These are phyloP conservation scores for Polyporus tsugae DNA, from an alignment of 1,284 basidiomycete species.

Conservation along the genomic window DNA sequence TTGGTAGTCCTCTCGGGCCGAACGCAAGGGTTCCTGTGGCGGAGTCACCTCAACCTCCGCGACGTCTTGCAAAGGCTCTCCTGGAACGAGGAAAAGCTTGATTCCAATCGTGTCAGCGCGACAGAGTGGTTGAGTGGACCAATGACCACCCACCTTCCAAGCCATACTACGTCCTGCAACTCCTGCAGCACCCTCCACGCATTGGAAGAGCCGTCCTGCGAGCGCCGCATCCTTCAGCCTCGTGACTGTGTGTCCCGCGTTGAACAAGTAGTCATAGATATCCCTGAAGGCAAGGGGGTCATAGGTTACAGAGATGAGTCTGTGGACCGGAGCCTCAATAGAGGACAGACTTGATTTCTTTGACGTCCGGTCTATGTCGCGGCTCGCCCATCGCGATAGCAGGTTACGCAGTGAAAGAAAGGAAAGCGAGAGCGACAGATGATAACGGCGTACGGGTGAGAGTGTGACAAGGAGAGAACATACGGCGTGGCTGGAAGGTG, in stretches of 20 bases:
- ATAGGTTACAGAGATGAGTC: conserved; percentile 37
- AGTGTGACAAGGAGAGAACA: conserved; percentile 3
- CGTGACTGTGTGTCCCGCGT: conserved; percentile 58
- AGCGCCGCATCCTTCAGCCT: conserved; percentile 73
- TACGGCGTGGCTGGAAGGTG: conserved; percentile 11
- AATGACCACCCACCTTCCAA: conserved; percentile 69
- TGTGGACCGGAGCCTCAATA: conserved; percentile 36
- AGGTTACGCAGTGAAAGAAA: neutral
- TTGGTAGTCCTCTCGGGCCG: conserved; percentile 60
- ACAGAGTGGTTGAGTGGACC: conserved; percentile 22
- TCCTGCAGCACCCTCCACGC: conserved; percentile 48
- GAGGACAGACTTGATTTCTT: conserved; percentile 42
- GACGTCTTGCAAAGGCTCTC: conserved; percentile 63
- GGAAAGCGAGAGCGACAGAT: neutral
- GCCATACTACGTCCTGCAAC: conserved; percentile 75
- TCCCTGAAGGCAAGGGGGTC: conserved; percentile 50
- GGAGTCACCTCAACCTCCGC: conserved; percentile 52
- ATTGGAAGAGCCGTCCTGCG: conserved; percentile 62
- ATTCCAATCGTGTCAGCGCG: conserved; percentile 8
- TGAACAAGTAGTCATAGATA: conserved; percentile 69
- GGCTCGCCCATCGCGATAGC: conserved; percentile 31
- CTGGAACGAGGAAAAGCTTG: conserved; percentile 67
- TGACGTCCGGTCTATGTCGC: conserved; percentile 34
- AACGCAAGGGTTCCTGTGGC: conserved; percentile 55
- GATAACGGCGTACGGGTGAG: neutral